Conservation (phyloP, 1,284 basidiomycete species). For the Papiliotrema flavescens region DNA sequence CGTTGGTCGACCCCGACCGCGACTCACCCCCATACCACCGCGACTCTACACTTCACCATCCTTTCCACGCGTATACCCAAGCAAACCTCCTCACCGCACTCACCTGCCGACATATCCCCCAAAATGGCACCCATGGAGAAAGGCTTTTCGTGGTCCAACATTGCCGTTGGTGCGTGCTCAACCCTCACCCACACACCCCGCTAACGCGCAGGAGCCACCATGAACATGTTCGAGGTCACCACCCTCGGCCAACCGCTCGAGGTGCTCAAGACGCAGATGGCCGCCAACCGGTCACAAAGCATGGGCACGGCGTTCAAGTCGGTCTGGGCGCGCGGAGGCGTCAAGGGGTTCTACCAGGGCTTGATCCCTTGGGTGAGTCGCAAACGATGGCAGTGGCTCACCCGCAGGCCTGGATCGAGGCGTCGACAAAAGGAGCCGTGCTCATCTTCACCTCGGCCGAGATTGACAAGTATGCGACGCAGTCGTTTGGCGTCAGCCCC, state of each 20-base stretch:
- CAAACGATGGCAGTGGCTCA: background rate
- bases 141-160: slow-evolving; percentile 97
- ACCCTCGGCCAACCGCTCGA: slow-evolving; percentile 97
- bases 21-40: background rate
- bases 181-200: background rate
- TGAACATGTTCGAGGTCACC: slow-evolving; percentile 91
- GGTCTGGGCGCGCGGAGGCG: slow-evolving; percentile 89
- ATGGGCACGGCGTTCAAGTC: slow-evolving; percentile 83
- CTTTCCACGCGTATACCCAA: too few species aligned
- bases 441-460: slow-evolving; percentile 94
- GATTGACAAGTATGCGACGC: slow-evolving; percentile 69
- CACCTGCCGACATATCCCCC: background rate
- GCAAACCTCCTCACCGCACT: too few species aligned
- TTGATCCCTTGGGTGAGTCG: slow-evolving; percentile 90
- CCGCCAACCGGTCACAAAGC: slow-evolving; percentile 82
- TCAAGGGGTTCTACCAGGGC: slow-evolving; percentile 93
- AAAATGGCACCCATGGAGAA: slow-evolving; percentile 63
- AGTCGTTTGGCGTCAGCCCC: slow-evolving; percentile 67
- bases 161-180: slow-evolving; percentile 77
- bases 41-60: too few species aligned
- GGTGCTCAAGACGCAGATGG: slow-evolving; percentile 99
- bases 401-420: slow-evolving; percentile 94
- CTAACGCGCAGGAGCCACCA: slow-evolving; percentile 69
- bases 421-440: slow-evolving; percentile 96
- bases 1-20: too few species aligned